These are phyloP conservation scores for Blumeriella jaapii DNA, from an alignment of 2,329 filamentous ascomycete genomes.

Conservation along the genomic window DNA sequence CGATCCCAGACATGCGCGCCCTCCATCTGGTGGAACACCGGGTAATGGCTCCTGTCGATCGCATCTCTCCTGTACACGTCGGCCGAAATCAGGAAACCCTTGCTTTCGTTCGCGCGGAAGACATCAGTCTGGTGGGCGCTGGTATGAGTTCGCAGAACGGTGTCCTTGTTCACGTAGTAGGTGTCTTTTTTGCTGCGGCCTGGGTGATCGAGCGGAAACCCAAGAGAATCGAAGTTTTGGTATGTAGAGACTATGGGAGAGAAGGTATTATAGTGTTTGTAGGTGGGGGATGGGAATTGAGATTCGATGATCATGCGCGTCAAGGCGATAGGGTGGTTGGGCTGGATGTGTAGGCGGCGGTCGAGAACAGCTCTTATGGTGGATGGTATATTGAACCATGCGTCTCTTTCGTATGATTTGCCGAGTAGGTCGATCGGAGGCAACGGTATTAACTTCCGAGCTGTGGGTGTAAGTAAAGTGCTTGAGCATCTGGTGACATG, in stretches of 20 bases:
- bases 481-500: neutral
- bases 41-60: slow-evolving; percentile 90
- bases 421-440: slow-evolving; percentile 28
- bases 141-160: slow-evolving; percentile 84
- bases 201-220: slow-evolving; percentile 78
- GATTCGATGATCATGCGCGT: slow-evolving; percentile 89
- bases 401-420: slow-evolving; percentile 54
- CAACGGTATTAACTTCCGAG: slow-evolving; percentile 3
- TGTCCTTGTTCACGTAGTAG: slow-evolving; percentile 82
- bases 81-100: slow-evolving; percentile 81
- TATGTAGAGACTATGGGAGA: slow-evolving; percentile 72
- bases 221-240: slow-evolving; percentile 95
- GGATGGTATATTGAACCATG: slow-evolving; percentile 74
- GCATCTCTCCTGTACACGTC: slow-evolving; percentile 95
- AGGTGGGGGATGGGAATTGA: slow-evolving; percentile 63
- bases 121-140: slow-evolving; percentile 83
- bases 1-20: slow-evolving; percentile 85
- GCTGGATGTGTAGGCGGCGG: slow-evolving; percentile 77
- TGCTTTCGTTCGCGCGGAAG: slow-evolving; percentile 59
- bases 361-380: slow-evolving; percentile 65
- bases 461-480: slow-evolving; percentile 2
- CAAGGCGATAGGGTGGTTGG: slow-evolving; percentile 81
- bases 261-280: slow-evolving; percentile 65
- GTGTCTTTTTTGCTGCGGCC: slow-evolving; percentile 83
- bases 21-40: slow-evolving; percentile 98